phyloP scores from a whole-genome alignment of 2,329 filamentous ascomycete genomes.

The Didymella lethalis region DNA sequence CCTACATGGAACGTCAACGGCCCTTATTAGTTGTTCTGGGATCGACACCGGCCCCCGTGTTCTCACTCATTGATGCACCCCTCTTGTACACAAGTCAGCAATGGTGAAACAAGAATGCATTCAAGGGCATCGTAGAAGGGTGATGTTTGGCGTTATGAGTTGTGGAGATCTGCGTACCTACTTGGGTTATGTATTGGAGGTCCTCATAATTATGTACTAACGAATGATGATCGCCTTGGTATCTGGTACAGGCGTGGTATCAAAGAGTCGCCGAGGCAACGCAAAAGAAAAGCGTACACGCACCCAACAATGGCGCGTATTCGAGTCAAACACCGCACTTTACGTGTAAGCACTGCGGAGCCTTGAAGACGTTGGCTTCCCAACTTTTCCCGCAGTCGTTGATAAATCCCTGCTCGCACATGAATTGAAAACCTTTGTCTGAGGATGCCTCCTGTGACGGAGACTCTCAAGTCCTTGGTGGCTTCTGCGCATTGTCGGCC shows the following conservation, averaged over 20 bases:
- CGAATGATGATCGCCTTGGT: conserved; percentile 1
- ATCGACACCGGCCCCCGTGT: too few species aligned
- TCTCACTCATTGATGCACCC: too few species aligned
- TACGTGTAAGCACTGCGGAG: neutral
- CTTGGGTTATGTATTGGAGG: neutral
- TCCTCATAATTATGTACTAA: conserved; percentile 2
- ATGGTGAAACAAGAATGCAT: neutral
- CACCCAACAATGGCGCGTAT: conserved; percentile 7
- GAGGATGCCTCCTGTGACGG: neutral
- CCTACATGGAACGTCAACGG: too few species aligned
- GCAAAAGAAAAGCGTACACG: neutral
- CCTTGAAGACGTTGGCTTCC: neutral
- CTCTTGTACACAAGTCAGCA: neutral
- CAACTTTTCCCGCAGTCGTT: neutral
- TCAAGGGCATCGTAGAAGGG: neutral
- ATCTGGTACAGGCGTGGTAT: conserved; percentile 10
- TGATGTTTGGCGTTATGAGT: neutral
- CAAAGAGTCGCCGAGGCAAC: conserved; percentile 14
- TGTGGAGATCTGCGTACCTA: neutral
- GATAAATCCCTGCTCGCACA: neutral
- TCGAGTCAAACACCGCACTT: neutral
- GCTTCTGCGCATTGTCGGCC: conserved; percentile 29
- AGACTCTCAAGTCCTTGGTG: conserved; percentile 4
- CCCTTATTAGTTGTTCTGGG: too few species aligned
- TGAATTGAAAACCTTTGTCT: too few species aligned